Conservation (phyloP, 2,329 filamentous ascomycete species). For the Ploettnerulaceae sp. region DNA sequence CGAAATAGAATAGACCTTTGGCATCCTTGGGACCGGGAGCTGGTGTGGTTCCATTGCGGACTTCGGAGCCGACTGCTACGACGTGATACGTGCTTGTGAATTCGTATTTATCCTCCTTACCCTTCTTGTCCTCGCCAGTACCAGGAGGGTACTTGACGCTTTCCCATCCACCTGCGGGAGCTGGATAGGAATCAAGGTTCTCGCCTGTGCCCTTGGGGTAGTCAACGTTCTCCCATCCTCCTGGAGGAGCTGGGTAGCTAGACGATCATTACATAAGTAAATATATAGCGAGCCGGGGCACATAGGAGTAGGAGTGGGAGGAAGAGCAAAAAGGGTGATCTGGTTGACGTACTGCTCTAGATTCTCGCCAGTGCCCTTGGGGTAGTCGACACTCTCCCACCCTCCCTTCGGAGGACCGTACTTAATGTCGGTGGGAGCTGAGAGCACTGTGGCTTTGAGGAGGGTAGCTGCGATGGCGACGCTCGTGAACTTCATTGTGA, state of each 20-base stretch:
- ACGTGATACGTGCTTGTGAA: conserved; percentile 45
- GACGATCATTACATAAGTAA: too few relatives aligned
- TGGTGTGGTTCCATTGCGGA: conserved; percentile 38
- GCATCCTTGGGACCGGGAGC: conserved; percentile 37
- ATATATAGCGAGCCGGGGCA: too few relatives aligned
- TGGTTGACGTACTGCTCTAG: conserved; percentile 16
- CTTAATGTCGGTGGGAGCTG: conserved; percentile 13
- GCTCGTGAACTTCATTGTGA: conserved; percentile 14
- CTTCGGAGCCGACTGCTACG: conserved; percentile 42
- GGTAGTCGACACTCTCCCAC: conserved; percentile 19
- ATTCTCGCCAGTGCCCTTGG: conserved; percentile 11
- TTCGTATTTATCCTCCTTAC: not conserved
- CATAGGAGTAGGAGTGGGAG: too few relatives aligned
- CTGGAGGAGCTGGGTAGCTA: conserved; percentile 19
- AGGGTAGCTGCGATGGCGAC: conserved; percentile 5
- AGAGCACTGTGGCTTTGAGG: conserved; percentile 8
- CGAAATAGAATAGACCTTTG: conserved; percentile 44
- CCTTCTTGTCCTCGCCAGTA: conserved; percentile 4
- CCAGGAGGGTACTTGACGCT: conserved; percentile 18
- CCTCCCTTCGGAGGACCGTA: conserved; percentile 16
- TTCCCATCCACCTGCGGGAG: conserved; percentile 20
- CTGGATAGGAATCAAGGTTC: conserved; percentile 13
- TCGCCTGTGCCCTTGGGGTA: conserved; percentile 16
- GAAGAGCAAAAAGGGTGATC: too few relatives aligned
- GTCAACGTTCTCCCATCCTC: conserved; percentile 18